Evolutionary conservation across 257 asterid genomes (phyloP), one percentile per base, ranked within the genome.

Genomic region (Petunia axillaris): DNA sequence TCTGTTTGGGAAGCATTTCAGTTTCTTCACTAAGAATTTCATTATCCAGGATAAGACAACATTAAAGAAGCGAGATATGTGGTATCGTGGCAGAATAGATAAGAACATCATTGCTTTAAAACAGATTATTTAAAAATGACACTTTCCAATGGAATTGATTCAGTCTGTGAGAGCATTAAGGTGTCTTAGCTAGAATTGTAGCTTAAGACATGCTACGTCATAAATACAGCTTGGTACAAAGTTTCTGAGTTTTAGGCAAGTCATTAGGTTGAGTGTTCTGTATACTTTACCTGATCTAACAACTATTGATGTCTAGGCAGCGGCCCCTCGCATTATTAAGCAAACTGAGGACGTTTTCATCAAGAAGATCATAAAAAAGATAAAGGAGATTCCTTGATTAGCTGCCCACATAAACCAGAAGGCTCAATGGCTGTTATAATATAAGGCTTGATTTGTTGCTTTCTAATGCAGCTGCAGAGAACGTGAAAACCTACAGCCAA

Each of bases 381-480:
- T 90, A 36, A 82, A 84, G 80, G 97, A 94, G 82, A 91, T 92
- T 75, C 80, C 62, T 41, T 86, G 92, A 75, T 94, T 81, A 88
- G 81, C 63, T 91, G 97, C 80, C 92, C 97, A 9, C 64, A 83
- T 41, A 91, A 91, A 82, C 92, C 98, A 75, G 85, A 90, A 83
- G 98, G 98, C 66, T 88, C 98, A 11, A 94, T 92, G 98, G 91
- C 96, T 8, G 80, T 91, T 78, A 90, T 94, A n/a, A n/a, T n/a
- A n/a, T n/a, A n/a, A n/a, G n/a, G n/a, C n/a, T n/a, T n/a, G n/a
- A n/a, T n/a, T n/a, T n/a, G n/a, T n/a, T n/a, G n/a, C n/a, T n/a
- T n/a, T n/a, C n/a, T n/a, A n/a, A n/a, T n/a, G n/a, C n/a, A n/a
- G n/a, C n/a, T n/a, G n/a, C n/a, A n/a, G n/a, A n/a, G n/a, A n/a